Conservation (phyloP, 352 stramenopile species). For the Pythium coloratum region DNA sequence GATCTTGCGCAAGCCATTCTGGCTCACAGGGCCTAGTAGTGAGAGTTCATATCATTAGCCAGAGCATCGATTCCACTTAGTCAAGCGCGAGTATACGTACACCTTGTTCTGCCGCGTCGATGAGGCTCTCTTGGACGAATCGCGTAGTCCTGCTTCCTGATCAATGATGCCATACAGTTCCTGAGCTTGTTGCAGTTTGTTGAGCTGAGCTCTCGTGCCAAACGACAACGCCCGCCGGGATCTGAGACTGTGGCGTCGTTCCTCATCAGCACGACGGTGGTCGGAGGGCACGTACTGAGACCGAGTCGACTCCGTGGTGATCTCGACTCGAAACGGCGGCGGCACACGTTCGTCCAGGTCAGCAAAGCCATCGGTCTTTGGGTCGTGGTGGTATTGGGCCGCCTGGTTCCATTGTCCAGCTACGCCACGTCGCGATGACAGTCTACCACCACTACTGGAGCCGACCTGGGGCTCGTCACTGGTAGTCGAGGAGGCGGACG, state of each 20-base stretch:
- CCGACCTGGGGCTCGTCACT: neutral
- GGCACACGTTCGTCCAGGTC: slow-evolving; percentile 80
- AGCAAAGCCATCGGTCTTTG: slow-evolving; percentile 75
- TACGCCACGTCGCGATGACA: slow-evolving; percentile 43
- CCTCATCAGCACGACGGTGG: slow-evolving; percentile 12
- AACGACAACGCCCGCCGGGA: slow-evolving; percentile 44
- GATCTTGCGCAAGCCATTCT: neutral
- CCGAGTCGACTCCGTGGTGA: slow-evolving; percentile 51
- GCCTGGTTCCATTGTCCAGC: slow-evolving; percentile 52
- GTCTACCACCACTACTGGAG: slow-evolving; percentile 4
- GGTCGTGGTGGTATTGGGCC: slow-evolving; percentile 51
- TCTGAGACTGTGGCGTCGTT: slow-evolving; percentile 26
- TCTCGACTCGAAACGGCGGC: slow-evolving; percentile 77
- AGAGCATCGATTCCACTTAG: neutral
- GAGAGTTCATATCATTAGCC: neutral
- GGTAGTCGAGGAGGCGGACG: slow-evolving; percentile 26
- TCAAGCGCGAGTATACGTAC: neutral
- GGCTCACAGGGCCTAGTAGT: neutral
- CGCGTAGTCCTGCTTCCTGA: neutral
- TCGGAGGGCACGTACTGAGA: slow-evolving; percentile 24
- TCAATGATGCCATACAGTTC: slow-evolving; percentile 5
- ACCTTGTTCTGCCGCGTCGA: slow-evolving; percentile 6
- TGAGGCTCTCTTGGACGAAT: neutral
- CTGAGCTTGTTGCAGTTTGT: slow-evolving; percentile 12
- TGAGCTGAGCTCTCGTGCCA: slow-evolving; percentile 42